Conservation (phyloP, 805 yeast genomes). For the Clavispora asparagi region DNA sequence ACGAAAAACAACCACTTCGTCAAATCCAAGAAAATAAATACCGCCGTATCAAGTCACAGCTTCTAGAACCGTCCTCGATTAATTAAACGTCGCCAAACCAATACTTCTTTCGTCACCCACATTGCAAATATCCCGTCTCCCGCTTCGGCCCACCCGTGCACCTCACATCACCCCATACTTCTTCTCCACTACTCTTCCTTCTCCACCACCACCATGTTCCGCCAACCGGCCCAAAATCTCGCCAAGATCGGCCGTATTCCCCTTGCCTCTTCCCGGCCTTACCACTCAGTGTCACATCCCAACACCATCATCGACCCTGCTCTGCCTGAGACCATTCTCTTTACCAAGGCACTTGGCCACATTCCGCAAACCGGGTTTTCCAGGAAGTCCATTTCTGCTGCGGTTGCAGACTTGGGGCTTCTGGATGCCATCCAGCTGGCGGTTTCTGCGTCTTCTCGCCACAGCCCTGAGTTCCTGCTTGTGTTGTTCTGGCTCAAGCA, state of each 20-base stretch:
- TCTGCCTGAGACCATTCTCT: constrained; percentile 38
- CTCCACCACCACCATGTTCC: background rate
- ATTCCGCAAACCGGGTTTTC: constrained; percentile 54
- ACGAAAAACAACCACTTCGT: too few relatives aligned
- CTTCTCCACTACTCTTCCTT: background rate
- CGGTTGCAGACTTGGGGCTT: constrained; percentile 45
- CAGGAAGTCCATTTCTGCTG: constrained; percentile 41
- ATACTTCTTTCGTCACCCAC: too few relatives aligned
- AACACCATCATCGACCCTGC: constrained; percentile 26
- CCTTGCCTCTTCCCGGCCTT: constrained; percentile 8
- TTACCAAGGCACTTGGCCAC: constrained; percentile 29
- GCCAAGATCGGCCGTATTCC: background rate
- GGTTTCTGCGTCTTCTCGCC: constrained; percentile 25
- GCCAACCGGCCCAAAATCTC: background rate
- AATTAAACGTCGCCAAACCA: too few relatives aligned
- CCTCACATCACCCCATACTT: background rate
- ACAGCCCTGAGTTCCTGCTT: constrained; percentile 42
- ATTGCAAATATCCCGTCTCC: too few relatives aligned
- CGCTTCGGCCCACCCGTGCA: background rate
- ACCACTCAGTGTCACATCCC: constrained; percentile 36
- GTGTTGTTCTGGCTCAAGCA: constrained; percentile 48
- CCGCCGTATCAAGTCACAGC: too few relatives aligned
- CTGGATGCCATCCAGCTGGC: constrained; percentile 47
- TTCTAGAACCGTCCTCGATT: too few relatives aligned
- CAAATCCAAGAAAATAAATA: too few relatives aligned